Conservation (phyloP, 164 flowering plant genomes). For the Amborella trichopoda region DNA sequence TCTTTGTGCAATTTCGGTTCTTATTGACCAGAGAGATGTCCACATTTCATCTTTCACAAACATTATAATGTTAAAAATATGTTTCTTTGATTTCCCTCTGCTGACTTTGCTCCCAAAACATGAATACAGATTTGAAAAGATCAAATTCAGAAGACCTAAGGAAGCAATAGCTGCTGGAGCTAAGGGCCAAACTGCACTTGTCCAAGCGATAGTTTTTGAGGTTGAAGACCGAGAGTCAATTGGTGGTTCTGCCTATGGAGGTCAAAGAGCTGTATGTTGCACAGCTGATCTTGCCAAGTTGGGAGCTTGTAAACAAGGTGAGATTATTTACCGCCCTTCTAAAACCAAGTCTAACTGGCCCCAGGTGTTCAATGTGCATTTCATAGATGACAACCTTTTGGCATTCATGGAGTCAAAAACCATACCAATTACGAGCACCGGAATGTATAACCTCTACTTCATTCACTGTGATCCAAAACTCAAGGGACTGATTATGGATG, state of each 20-base stretch:
- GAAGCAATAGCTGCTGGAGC: slow-evolving; percentile 25
- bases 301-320: slow-evolving; percentile 75
- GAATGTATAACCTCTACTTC: slow-evolving; percentile 95
- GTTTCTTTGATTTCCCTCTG: too few relatives aligned
- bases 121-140: slow-evolving; percentile 86
- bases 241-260: slow-evolving; percentile 98
- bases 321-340: slow-evolving; percentile 70
- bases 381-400: slow-evolving; percentile 31
- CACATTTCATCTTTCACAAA: too few relatives aligned
- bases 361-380: slow-evolving; percentile 50
- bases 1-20: too few relatives aligned
- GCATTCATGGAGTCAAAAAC: slow-evolving; percentile 40
- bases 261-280: slow-evolving; percentile 97
- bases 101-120: too few relatives aligned
- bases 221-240: slow-evolving; percentile 87
- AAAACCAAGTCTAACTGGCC: slow-evolving; percentile 72
- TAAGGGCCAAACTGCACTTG: slow-evolving; percentile 25
- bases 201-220: slow-evolving; percentile 86
- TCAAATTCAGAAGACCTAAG: slow-evolving; percentile 51
- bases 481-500: slow-evolving; percentile 55
- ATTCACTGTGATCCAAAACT: slow-evolving; percentile 79
- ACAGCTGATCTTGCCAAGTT: slow-evolving; percentile 81
- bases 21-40: too few relatives aligned
- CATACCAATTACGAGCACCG: slow-evolving; percentile 65
- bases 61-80: too few relatives aligned